A percentile compares a stretch with the other conserved stretches of the same genome.
phyloP scores from a whole-genome alignment of 177 flowering plant genomes.

The Vitis hybrid region DNA sequence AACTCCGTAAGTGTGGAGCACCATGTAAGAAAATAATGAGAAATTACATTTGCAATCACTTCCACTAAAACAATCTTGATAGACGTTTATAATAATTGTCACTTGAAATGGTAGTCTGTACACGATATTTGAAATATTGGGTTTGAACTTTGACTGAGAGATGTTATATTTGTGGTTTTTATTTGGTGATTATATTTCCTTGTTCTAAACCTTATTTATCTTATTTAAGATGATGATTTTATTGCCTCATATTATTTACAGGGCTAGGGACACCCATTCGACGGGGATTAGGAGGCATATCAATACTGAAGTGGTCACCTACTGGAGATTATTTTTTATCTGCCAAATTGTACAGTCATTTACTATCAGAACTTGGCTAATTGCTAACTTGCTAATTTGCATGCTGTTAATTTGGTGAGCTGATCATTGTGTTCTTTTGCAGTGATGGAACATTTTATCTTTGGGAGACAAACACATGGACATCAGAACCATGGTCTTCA shows the following conservation, averaged over 20 bases:
- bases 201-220: not conserved
- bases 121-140: too few species aligned
- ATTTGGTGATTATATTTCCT: not conserved
- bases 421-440: constrained; percentile 17
- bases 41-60: too few species aligned
- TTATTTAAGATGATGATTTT: not conserved
- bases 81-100: too few species aligned
- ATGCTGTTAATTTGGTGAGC: not conserved
- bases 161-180: too few species aligned
- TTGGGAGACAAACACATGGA: constrained; percentile 99
- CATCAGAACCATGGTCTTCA: constrained; percentile 95
- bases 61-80: too few species aligned
- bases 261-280: constrained; percentile 92
- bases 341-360: constrained; percentile 70
- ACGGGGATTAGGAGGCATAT: constrained; percentile 90
- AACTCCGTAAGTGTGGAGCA: too few species aligned
- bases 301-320: constrained; percentile 93
- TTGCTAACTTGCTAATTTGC: not conserved
- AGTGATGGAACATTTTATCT: constrained; percentile 98
- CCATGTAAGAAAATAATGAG: too few species aligned
- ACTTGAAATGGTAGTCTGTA: too few species aligned
- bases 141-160: too few species aligned
- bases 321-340: constrained; percentile 92
- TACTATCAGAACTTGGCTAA: not conserved
- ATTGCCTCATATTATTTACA: constrained; percentile 19